A percentile compares a stretch with the other conserved stretches of the same genome.
These are phyloP conservation scores for Radiomyces spectabilis DNA, from an alignment of 192 early-diverging fungal genomes.

Conservation along the genomic window DNA sequence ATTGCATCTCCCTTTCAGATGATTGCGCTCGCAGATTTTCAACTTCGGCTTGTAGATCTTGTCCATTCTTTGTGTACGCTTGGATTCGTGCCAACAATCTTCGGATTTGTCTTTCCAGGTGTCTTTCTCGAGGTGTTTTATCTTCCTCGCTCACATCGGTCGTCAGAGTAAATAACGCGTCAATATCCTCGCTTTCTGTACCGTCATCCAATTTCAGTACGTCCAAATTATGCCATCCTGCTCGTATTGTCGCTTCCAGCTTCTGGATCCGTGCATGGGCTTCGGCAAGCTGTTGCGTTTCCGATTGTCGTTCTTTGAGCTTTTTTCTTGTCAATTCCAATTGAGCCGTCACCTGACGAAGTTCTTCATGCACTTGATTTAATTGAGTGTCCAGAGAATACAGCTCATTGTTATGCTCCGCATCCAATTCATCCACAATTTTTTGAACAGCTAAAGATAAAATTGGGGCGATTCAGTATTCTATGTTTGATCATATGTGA, in stretches of 20 bases:
- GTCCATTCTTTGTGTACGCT: neutral
- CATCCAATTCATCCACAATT: constrained; percentile 64
- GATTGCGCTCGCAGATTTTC: constrained; percentile 43
- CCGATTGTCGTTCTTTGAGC: constrained; percentile 45
- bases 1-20: constrained; percentile 64
- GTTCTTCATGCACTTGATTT: constrained; percentile 42
- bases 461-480: neutral
- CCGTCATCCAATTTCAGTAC: constrained; percentile 6
- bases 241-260: constrained; percentile 45
- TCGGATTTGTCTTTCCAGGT: constrained; percentile 18
- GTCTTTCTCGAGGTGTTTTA: neutral
- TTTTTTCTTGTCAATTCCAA: constrained; percentile 47
- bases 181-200: constrained; percentile 9
- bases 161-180: constrained; percentile 4
- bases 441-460: constrained; percentile 50
- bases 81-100: neutral
- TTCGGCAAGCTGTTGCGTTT: constrained; percentile 45
- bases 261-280: constrained; percentile 50
- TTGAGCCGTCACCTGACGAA: constrained; percentile 46
- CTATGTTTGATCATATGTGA: neutral
- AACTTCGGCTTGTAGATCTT: constrained; percentile 36
- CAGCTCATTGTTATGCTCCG: constrained; percentile 57
- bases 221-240: neutral
- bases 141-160: neutral
- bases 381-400: constrained; percentile 48